Base-by-base conservation (phyloP, 2,329 filamentous ascomycete species). In the Penicillium palitans region DNA sequence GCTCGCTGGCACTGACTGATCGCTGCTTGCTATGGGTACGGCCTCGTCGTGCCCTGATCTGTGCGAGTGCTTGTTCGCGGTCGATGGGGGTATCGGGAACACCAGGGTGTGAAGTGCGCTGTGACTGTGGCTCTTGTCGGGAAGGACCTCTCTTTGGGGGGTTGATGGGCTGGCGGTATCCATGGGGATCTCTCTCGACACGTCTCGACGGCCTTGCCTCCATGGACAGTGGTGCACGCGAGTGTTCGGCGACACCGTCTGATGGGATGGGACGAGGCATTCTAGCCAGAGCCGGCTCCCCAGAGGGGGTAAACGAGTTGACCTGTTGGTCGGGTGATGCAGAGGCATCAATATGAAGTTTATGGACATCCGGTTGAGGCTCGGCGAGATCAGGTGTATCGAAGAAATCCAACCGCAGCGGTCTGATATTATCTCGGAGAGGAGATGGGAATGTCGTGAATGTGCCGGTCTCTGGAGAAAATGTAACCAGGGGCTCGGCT, bases 31-130 rank as follows among this genome's bases (percentile, higher is more conserved):
- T 78, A 59, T 75, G 74, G n/a, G 79, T 75, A 50, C 78, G 72
- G 15, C 75, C 77, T 54, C 79, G 72, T 47, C 79, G 70, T n/a
- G 78, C 79, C 57, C 78, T 69, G 42, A 81, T 81, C 61, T 80
- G 78, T 8, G 80, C 79, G 2, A 81, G 70, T 2, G 79, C 79
- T 59, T 79, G 74, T 68, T 81, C 79, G 21, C 79, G 75, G 50
- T 72, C 77, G 53, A 80, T 74, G 4, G 79, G 78, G 1, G 75
- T 78, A n/a, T 76, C 74, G 1, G 75, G 72, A 17, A 78, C 61
- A 27, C 68, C 66, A 29, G 65, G 65, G 39, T 59, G 60, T 7
- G 49, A 70, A 61, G 48, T 65, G 51, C 52, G 69, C 25, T 61
- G 66, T 3, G 63, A 59, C 2, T 59, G 42, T 17, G 58, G 47